phyloP scores from a whole-genome alignment of 805 yeast genomes.

The Starmerella sp. region DNA sequence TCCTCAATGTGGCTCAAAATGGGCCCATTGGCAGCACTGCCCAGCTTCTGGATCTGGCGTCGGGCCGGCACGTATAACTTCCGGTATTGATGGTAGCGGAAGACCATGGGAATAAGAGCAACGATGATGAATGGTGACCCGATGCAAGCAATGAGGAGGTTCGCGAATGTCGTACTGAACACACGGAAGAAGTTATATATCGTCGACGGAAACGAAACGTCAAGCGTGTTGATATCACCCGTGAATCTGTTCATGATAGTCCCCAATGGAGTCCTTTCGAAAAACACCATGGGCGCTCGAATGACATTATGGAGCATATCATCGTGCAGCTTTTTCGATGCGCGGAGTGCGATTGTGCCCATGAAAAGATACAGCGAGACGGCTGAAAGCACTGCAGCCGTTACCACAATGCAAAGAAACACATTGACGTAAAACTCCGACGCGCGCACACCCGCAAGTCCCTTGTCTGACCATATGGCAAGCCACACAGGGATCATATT shows the following conservation, averaged over 20 bases:
- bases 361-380: slow-evolving; percentile 42
- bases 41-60: slow-evolving; percentile 59
- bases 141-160: slow-evolving; percentile 59
- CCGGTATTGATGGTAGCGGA: slow-evolving; percentile 53
- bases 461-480: slow-evolving; percentile 19
- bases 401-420: slow-evolving; percentile 9
- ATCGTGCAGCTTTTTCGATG: slow-evolving; percentile 37
- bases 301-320: slow-evolving; percentile 62
- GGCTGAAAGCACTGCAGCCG: slow-evolving; percentile 38
- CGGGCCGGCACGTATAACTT: slow-evolving; percentile 48
- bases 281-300: slow-evolving; percentile 66
- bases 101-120: slow-evolving; percentile 49
- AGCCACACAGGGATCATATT: slow-evolving; percentile 19
- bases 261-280: slow-evolving; percentile 80
- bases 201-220: slow-evolving; percentile 46
- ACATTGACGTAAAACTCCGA: slow-evolving; percentile 17
- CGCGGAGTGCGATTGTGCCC: slow-evolving; percentile 32
- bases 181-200: slow-evolving; percentile 29
- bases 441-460: slow-evolving; percentile 13
- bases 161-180: slow-evolving; percentile 35
- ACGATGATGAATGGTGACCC: slow-evolving; percentile 77
- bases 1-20: slow-evolving; percentile 66
- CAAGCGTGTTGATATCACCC: slow-evolving; percentile 70
- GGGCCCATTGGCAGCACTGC: slow-evolving; percentile 52
- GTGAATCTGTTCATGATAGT: slow-evolving; percentile 73